Base-by-base conservation (phyloP, 2,329 filamentous ascomycete species). In the Pseudogymnoascus sp. region DNA sequence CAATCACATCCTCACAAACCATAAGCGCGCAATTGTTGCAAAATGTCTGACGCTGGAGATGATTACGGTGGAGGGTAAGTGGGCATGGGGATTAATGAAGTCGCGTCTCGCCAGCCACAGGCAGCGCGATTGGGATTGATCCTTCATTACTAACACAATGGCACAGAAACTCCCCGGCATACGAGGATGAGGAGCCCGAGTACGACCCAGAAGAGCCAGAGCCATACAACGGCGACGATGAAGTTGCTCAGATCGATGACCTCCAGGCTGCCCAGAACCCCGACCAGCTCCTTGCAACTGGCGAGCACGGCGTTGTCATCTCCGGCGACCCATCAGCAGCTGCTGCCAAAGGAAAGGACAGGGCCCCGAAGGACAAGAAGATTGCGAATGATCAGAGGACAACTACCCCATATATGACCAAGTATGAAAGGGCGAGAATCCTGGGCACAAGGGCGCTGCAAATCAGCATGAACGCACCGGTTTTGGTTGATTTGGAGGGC, bases 361-460 rank as follows among this genome's bases (percentile, higher is more conserved):
- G 82, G 71, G 78, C 79, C 57, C 77, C 81, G 70, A 86, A 85
- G 71, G 83, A 92, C 76, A 97, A 95, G 83, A 95, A 91, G 77
- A 93, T 99, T 58, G 83, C 91, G 61, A 89, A 90, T 67, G 89
- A 92, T 67, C 84, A 96, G 76, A 86, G 94, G 69, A 89, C 85
- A 22, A 99, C 94, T 7, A 99, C 94, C 28, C 94, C 93, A 2
- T 99, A 97, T 78, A 96, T 99, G 93, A 99, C 94, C 67, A 99
- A 99, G 79, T 99, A 99, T 77, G 94, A 99, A 81, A 85, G 87
- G 69, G 94, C 94, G 65, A 86, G 94, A 71, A 93, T 99, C 63
- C 78, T 99, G 66, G 94, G 94, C 57, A 97, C 94, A 39, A 83
- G 94, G 67, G 94, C 94, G 39, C 76, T 97, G 72, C 94, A 99